phyloP scores from a whole-genome alignment of 805 yeast genomes.

The Saccharomycopsis babjevae region DNA sequence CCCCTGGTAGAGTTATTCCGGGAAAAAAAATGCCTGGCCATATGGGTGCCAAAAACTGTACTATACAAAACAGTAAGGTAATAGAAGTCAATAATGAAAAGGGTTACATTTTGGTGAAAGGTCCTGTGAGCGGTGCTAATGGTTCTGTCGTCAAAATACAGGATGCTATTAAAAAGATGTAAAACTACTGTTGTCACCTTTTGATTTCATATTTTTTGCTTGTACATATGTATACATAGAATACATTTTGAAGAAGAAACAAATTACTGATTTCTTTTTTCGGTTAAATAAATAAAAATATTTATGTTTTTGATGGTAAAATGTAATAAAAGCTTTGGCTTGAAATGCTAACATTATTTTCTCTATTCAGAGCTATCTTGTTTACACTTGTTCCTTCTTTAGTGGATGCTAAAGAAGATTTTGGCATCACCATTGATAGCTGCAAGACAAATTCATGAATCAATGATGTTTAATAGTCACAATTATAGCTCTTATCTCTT shows the following conservation, averaged over 20 bases:
- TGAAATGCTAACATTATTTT: no score
- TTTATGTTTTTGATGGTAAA: no score
- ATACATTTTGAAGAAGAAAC: background rate
- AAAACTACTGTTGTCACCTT: background rate
- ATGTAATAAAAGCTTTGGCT: no score
- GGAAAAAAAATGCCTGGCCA: slow-evolving; percentile 98
- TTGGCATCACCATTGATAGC: no score
- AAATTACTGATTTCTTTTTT: background rate
- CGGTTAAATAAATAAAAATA: background rate
- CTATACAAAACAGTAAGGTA: slow-evolving; percentile 67
- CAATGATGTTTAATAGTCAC: no score
- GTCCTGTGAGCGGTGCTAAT: slow-evolving; percentile 84
- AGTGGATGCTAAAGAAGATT: no score
- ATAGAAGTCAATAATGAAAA: slow-evolving; percentile 71
- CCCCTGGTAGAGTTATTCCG: slow-evolving; percentile 92
- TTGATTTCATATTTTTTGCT: background rate
- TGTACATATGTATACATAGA: background rate
- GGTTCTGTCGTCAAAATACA: slow-evolving; percentile 64
- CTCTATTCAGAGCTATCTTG: no score
- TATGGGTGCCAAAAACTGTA: slow-evolving; percentile 72
- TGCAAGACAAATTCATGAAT: no score
- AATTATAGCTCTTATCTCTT: no score
- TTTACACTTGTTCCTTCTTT: no score
- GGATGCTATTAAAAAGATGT: slow-evolving; percentile 54
- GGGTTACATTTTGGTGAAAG: slow-evolving; percentile 77